Conservation (phyloP, 2,329 filamentous ascomycete genomes). For the Fonsecaea erecta region DNA sequence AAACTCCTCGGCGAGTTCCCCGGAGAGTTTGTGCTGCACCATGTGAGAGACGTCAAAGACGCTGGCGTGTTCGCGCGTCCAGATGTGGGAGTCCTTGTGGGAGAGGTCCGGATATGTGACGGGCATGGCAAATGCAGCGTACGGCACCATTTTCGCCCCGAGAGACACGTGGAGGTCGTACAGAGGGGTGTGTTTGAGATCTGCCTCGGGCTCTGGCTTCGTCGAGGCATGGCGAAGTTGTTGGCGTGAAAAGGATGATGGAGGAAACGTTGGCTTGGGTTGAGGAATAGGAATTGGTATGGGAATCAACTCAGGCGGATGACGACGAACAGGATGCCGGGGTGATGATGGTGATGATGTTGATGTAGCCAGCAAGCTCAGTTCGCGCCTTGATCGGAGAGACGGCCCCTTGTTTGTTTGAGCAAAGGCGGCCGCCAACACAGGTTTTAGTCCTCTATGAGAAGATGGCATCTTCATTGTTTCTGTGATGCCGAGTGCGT, state of each 20-base stretch:
- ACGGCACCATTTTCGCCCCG: conserved; percentile 95
- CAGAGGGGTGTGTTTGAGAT: conserved; percentile 65
- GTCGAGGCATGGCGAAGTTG: conserved; percentile 23
- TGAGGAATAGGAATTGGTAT: conserved; percentile 5
- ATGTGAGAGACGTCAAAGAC: conserved; percentile 97
- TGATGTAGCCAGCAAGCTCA: conserved; percentile 20
- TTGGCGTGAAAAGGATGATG: neutral
- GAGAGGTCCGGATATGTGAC: conserved; percentile 80
- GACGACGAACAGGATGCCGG: neutral
- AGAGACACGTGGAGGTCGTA: conserved; percentile 77
- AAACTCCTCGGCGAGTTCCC: conserved; percentile 78
- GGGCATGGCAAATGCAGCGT: conserved; percentile 90
- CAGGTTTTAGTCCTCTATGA: conserved; percentile 15
- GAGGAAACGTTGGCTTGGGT: neutral
- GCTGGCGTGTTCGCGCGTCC: conserved; percentile 84
- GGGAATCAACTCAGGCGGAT: conserved; percentile 1
- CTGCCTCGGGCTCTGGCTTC: conserved; percentile 9
- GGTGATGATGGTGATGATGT: conserved; percentile 10
- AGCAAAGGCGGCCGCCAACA: conserved; percentile 17
- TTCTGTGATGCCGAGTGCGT: neutral
- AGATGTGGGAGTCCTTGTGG: conserved; percentile 83
- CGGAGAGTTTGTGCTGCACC: conserved; percentile 84
- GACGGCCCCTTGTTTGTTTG: conserved; percentile 2
- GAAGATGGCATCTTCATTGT: conserved; percentile 20
- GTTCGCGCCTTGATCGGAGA: conserved; percentile 6